Percentiles rank a stretch among this genome's conserved stretches.
phyloP scores from a whole-genome alignment of 1,139 yeast species.

The Diutina mesorugosa region DNA sequence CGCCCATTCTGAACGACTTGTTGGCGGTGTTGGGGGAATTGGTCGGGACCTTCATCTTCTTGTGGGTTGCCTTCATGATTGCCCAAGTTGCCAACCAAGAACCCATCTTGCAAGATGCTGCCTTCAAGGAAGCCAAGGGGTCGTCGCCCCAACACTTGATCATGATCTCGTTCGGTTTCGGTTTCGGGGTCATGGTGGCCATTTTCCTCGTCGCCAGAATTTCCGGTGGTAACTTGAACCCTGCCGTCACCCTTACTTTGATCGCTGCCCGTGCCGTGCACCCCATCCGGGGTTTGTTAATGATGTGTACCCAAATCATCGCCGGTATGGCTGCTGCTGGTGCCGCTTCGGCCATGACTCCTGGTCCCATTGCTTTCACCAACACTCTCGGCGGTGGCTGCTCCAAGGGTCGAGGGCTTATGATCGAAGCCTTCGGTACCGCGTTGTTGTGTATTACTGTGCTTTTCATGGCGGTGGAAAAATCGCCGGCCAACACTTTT shows the following conservation, averaged over 20 bases:
- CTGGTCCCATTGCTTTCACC: slow-evolving; percentile 64
- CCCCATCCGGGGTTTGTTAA: slow-evolving; percentile 56
- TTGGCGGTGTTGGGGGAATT: slow-evolving; percentile 39
- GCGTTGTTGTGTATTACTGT: slow-evolving; percentile 64
- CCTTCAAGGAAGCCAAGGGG: slow-evolving; percentile 9
- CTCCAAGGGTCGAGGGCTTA: slow-evolving; percentile 65
- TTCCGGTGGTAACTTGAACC: slow-evolving; percentile 86
- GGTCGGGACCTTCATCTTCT: slow-evolving; percentile 74
- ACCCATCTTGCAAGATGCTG: slow-evolving; percentile 22
- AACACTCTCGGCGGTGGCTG: slow-evolving; percentile 64
- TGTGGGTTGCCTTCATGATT: slow-evolving; percentile 73
- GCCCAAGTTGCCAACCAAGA: slow-evolving; percentile 77
- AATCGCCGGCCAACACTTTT: slow-evolving; percentile 60
- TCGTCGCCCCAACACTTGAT: slow-evolving; percentile 59
- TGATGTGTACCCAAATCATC: slow-evolving; percentile 57
- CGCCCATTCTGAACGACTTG: neutral
- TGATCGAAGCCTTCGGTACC: slow-evolving; percentile 77
- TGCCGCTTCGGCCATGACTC: slow-evolving; percentile 79
- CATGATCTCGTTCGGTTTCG: slow-evolving; percentile 82
- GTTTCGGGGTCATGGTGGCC: slow-evolving; percentile 70
- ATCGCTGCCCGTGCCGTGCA: slow-evolving; percentile 61
- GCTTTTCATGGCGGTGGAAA: slow-evolving; percentile 75
- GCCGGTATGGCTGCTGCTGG: slow-evolving; percentile 94
- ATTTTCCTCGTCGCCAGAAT: slow-evolving; percentile 67
- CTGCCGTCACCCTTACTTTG: slow-evolving; percentile 72